Evolutionary conservation across 202 grass and related monocot species (phyloP).

Genomic region (Sporobolus alterniflorus): DNA sequence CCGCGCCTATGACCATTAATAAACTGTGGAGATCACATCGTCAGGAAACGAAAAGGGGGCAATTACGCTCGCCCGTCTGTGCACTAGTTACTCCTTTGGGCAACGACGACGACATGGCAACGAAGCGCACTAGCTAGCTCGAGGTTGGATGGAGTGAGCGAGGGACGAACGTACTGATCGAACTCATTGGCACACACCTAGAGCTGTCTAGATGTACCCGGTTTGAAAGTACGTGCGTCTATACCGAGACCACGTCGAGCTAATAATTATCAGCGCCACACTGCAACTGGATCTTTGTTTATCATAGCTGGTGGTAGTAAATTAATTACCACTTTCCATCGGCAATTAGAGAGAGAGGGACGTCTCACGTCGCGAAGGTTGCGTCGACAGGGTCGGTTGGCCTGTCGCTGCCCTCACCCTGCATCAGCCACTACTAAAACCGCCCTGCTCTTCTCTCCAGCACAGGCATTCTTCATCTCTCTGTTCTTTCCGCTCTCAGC

Average conservation of each 20-base stretch:
- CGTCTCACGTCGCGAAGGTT: too few species aligned
- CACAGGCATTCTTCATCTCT: too few species aligned
- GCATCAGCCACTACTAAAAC: too few species aligned
- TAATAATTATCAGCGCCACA: background rate
- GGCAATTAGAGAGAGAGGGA: background rate
- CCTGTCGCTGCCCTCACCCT: too few species aligned
- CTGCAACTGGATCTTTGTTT: background rate
- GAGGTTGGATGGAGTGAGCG: too few species aligned
- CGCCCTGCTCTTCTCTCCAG: too few species aligned
- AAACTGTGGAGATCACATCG: background rate
- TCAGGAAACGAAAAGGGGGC: background rate
- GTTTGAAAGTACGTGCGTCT: background rate
- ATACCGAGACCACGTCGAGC: background rate
- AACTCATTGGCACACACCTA: background rate
- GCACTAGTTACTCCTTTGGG: background rate
- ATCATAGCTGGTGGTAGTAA: background rate
- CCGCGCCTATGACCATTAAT: too few species aligned
- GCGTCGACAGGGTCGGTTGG: too few species aligned
- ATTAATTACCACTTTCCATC: background rate
- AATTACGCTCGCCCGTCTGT: background rate
- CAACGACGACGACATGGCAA: constrained; percentile 8
- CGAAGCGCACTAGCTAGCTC: background rate
- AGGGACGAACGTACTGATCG: background rate
- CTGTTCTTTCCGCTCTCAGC: too few species aligned
- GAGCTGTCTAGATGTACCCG: background rate